These are phyloP conservation scores for Bothriochloa decipiens DNA, from an alignment of 176 grass and related monocot genomes.

Conservation along the genomic window DNA sequence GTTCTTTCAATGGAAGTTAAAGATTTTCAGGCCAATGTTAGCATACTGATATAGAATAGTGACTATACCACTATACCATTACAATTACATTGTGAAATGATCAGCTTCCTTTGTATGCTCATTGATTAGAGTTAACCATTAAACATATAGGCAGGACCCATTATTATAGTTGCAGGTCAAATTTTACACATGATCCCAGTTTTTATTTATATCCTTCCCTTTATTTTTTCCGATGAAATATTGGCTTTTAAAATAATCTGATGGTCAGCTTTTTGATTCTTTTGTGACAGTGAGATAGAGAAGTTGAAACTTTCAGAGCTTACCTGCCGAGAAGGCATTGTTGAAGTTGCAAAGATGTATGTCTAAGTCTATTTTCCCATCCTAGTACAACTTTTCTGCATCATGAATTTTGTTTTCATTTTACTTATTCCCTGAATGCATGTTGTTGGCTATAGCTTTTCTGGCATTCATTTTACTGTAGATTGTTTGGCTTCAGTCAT, in stretches of 20 bases:
- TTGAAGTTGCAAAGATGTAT: constrained; percentile 93
- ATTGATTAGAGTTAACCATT: not conserved
- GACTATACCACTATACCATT: no score
- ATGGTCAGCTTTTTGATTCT: not conserved
- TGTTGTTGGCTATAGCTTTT: not conserved
- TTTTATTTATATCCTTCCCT: not conserved
- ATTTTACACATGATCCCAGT: not conserved
- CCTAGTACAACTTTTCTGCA: not conserved
- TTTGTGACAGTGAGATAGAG: constrained; percentile 82
- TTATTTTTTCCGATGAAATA: not conserved
- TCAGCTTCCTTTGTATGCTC: not conserved
- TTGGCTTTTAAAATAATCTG: not conserved
- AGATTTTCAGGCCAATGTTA: not conserved
- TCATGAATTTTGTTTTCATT: not conserved
- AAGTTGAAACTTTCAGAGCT: constrained; percentile 92
- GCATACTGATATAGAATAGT: not conserved
- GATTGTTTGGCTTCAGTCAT: not conserved
- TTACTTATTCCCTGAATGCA: not conserved
- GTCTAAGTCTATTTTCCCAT: constrained; percentile 9
- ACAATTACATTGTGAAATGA: not conserved
- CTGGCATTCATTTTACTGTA: no score
- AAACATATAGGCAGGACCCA: not conserved
- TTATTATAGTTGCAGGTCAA: not conserved
- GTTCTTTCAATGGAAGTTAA: not conserved
- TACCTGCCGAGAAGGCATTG: constrained; percentile 82